phyloP scores from a whole-genome alignment of 1,284 basidiomycete genomes.

The Rhizoctonia solani region DNA sequence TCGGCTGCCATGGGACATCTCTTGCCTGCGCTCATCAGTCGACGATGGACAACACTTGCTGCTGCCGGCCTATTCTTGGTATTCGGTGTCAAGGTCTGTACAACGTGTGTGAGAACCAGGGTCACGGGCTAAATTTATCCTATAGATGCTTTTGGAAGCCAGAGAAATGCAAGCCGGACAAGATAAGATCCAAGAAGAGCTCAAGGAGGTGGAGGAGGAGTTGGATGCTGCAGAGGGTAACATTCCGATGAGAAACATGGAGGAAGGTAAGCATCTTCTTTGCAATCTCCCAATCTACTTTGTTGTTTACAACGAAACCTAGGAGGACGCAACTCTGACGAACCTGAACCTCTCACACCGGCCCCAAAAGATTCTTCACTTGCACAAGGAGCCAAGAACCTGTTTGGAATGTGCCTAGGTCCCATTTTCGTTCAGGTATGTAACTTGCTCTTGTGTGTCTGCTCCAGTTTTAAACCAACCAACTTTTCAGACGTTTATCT shows the following conservation, averaged over 20 bases:
- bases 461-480: not conserved
- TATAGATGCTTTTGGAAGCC: constrained; percentile 77
- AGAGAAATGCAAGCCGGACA: constrained; percentile 73
- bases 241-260: constrained; percentile 52
- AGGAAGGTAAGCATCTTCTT: constrained; percentile 54
- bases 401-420: constrained; percentile 80
- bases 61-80: constrained; percentile 83
- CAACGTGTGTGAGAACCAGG: not conserved
- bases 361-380: constrained; percentile 37
- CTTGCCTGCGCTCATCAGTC: constrained; percentile 80
- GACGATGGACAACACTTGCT: constrained; percentile 74
- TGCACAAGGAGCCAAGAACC: constrained; percentile 76
- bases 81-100: constrained; percentile 69
- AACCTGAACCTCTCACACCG: constrained; percentile 18
- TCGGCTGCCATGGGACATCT: constrained; percentile 87
- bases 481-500: constrained; percentile 59
- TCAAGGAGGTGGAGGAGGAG: constrained; percentile 90
- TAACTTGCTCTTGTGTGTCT: not conserved
- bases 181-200: constrained; percentile 87
- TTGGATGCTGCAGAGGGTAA: constrained; percentile 59
- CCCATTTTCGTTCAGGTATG: constrained; percentile 88
- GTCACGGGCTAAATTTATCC: not conserved
- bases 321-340: constrained; percentile 8
- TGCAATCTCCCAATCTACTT: not conserved
- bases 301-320: not conserved